Evolutionary conservation across 371 early-diverging fungal species (phyloP).

Genomic region (Syncephalastrum monosporum): DNA sequence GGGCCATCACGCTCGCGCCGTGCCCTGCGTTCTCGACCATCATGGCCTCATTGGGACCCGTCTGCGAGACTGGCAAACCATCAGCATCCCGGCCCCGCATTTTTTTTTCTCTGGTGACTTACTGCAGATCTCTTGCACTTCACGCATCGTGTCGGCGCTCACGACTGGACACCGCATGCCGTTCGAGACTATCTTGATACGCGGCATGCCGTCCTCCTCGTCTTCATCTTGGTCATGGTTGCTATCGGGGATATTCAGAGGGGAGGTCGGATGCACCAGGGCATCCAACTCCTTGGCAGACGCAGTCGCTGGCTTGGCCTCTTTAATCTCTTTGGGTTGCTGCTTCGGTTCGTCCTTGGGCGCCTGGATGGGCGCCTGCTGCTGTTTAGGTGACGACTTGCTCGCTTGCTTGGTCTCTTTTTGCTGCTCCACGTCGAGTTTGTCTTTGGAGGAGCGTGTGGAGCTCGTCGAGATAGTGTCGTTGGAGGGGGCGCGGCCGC

Average conservation of each 20-base stretch:
- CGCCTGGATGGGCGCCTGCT: too few species aligned
- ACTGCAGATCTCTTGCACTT: slow-evolving; percentile 57
- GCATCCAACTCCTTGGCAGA: too few species aligned
- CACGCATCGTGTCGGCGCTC: slow-evolving; percentile 59
- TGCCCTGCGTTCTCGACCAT: slow-evolving; percentile 84
- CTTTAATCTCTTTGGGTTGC: too few species aligned
- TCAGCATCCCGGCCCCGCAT: too few species aligned
- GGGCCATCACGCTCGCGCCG: slow-evolving; percentile 68
- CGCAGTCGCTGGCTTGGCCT: too few species aligned
- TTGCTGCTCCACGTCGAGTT: neutral
- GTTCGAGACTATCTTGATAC: slow-evolving; percentile 52
- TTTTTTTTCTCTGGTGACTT: slow-evolving; percentile 6
- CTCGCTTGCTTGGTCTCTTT: slow-evolving; percentile 3
- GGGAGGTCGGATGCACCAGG: too few species aligned
- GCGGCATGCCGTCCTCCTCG: slow-evolving; percentile 1
- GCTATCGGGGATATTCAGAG: too few species aligned
- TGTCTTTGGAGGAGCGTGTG: neutral
- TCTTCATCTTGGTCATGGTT: neutral
- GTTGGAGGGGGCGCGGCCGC: slow-evolving; percentile 11
- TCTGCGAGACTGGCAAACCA: slow-evolving; percentile 32
- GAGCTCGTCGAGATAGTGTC: neutral
- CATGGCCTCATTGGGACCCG: slow-evolving; percentile 68
- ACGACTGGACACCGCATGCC: slow-evolving; percentile 54
- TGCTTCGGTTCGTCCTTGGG: too few species aligned
- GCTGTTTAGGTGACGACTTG: neutral